A percentile compares a stretch with the other conserved stretches of the same genome.
Evolutionary conservation across 176 grass and related monocot species (phyloP).

Genomic region (Saccharum officinarum): DNA sequence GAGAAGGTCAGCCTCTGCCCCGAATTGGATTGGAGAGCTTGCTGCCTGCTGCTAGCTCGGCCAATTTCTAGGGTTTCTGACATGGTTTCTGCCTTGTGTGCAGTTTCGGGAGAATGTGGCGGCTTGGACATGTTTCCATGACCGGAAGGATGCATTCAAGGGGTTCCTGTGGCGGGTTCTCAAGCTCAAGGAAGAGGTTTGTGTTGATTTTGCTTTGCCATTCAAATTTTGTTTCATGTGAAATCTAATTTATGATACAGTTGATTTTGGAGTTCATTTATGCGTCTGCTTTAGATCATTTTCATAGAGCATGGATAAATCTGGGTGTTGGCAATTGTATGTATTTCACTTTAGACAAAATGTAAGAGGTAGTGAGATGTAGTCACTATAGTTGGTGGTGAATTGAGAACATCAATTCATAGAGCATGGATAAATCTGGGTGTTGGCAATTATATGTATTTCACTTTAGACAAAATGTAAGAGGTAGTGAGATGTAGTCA

Average conservation of each 20-base stretch:
- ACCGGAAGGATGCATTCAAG: conserved; percentile 70
- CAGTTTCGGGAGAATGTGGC: conserved; percentile 95
- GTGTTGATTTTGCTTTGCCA: conserved; percentile 13
- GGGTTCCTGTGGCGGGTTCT: conserved; percentile 84
- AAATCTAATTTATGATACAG: background rate
- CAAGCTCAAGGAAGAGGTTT: conserved; percentile 77
- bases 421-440: background rate
- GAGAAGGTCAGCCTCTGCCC: conserved; percentile 62
- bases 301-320: background rate
- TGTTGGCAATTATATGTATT: background rate
- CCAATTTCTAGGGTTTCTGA: conserved; percentile 46
- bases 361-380: conserved; percentile 9
- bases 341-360: background rate
- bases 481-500: conserved; percentile 11
- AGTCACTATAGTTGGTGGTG: background rate
- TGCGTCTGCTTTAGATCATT: background rate
- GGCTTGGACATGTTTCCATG: conserved; percentile 85
- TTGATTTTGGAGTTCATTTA: background rate
- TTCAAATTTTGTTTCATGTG: background rate
- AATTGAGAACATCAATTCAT: background rate
- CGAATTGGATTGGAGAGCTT: background rate
- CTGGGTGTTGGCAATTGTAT: background rate
- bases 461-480: conserved; percentile 3
- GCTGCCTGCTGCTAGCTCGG: background rate
- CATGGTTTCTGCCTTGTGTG: conserved; percentile 24